Evolutionary conservation across 352 stramenopile species (phyloP), one percentile per base, ranked within the genome.

Genomic region (Globisporangium polare): DNA sequence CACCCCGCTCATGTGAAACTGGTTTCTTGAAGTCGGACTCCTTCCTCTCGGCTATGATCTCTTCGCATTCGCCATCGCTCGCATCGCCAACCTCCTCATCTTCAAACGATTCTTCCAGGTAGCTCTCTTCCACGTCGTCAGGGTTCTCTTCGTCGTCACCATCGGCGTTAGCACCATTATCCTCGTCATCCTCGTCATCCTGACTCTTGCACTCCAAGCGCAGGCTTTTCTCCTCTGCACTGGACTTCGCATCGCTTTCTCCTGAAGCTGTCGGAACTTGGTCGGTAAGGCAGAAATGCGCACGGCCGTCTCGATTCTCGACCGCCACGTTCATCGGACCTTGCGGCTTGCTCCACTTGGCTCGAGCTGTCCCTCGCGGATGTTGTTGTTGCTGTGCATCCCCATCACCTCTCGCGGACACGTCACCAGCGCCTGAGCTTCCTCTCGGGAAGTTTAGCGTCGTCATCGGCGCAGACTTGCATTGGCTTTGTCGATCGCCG

Each of bases 81-180:
- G 7, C 49, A 18, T 26, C n/a, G 4, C 10, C 39, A 24, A 1
- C 45, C 13, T 66, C 47, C 0, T 69, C 70, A 0, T 89, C 83
- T 65, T 94, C 86, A 66, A 94, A 94, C 0, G 83, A 92, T 39
- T 94, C 86, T 18, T 92, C 83, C 65, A 90, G 61, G 61, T 94
- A 94, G 20, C 66, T 78, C 6, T 91, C 80, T 31, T 88, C 78
- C 24, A 74, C 70, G 12, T 75, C 71, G 0, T 71, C 37, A 5
- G 3, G 3, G 4, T 69, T 55, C 12, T 27, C 45, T 24, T 68
- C 43, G 18, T 27, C 45, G 24, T 68, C 49, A 29, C 61, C 33
- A 12, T 67, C 51, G 2, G 65, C 60, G 1, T 68, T 63, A 35
- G 66, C 58, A 10, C 60, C 62, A 56, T 39, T 52, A 39, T 46